Evolutionary conservation across 257 asterid species (phyloP), one percentile per base, ranked within the genome.

Genomic region (Apocynum venetum): DNA sequence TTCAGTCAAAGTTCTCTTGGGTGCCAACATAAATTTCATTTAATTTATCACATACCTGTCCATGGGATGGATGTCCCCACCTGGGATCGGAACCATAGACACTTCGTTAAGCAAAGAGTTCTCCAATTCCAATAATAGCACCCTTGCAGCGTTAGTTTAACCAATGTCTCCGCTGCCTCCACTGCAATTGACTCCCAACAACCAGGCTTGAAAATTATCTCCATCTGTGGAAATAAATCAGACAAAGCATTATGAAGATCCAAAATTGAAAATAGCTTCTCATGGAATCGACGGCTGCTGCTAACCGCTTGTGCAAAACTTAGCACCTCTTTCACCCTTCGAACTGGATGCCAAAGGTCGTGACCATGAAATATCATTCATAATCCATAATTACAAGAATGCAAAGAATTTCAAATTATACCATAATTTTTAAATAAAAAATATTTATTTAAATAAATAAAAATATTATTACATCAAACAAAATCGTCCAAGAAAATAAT

Each of bases 41-140:
- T 94, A 94, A 38, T 94, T 92, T 97, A 94, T 94, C 82, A 94
- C 98, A 55, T 92, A 94, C 83, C 97, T 91, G 65, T 97, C 88
- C 84, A 94, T 79, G 44, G 97, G 97, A 84, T 94, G 98, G 73
- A 92, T 86, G 11, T 96, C 86, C 41, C 98, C 98, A 15, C 97
- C 97, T 0, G 97, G 98, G 49, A 91, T 94, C 0, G 89, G 88
- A 79, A 86, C 88, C 72, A 71, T 84, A 0, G 97, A 89, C 6
- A 96, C 94, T 75, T 91, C 96, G 6, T 90, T 91, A 74, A 92
- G 96, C 78, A 94, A 92, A 0, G 93, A 91, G 61, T 87, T 91
- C 86, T 94, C 97, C 71, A 94, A 94, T 80, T 92, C 98, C 0
- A 89, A 89, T 44, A 94, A 72, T 80, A 89, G 91, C 74, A 97